Conservation (phyloP, 768 basidiomycete genomes). For the Panus rudis region DNA sequence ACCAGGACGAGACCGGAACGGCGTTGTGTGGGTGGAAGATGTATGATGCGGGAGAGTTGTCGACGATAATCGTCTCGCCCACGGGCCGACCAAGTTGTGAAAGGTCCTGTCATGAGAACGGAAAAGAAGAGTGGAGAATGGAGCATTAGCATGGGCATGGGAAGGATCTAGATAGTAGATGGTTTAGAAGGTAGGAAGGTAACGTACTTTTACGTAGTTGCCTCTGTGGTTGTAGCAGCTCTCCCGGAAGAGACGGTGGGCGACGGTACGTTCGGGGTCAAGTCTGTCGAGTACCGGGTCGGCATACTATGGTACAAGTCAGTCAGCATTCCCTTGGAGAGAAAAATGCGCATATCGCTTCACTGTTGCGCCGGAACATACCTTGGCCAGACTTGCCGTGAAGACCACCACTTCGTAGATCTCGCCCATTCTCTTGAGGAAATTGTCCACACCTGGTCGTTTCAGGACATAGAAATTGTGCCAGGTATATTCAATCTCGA, state of each 20-base stretch:
- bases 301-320: conserved; percentile 73
- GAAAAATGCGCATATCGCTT: background rate
- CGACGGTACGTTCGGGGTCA: conserved; percentile 84
- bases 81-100: conserved; percentile 95
- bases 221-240: conserved; percentile 99
- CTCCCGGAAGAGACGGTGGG: conserved; percentile 93
- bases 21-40: conserved; percentile 99
- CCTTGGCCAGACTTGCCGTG: conserved; percentile 96
- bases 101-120: conserved; percentile 58
- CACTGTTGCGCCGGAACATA: conserved; percentile 24
- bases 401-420: conserved; percentile 97
- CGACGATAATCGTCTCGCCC: conserved; percentile 91
- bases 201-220: conserved; percentile 92
- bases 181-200: background rate
- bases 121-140: background rate
- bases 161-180: background rate
- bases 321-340: no score
- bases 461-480: conserved; percentile 99
- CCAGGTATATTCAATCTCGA: conserved; percentile 96
- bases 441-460: conserved; percentile 95
- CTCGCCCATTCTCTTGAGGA: conserved; percentile 96
- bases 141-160: no score
- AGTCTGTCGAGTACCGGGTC: conserved; percentile 98
- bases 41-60: conserved; percentile 98
- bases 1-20: conserved; percentile 98